Conservation (phyloP, 1,284 basidiomycete genomes). For the Stygiomarasmius scandens region DNA sequence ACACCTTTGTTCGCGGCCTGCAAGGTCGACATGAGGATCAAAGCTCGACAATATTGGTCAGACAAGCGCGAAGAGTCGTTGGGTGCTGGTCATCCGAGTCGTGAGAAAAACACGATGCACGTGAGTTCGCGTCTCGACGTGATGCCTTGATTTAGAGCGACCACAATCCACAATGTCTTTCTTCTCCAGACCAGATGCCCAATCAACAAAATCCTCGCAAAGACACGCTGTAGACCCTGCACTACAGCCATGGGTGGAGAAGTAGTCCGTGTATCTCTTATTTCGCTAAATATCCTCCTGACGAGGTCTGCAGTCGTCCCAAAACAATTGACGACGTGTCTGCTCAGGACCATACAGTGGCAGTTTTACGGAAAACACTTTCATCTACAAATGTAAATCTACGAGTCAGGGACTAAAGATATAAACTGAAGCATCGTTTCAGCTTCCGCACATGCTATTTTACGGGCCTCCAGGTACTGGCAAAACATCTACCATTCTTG, state of each 20-base stretch:
- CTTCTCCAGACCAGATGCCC: slow-evolving; percentile 50
- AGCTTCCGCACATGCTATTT: slow-evolving; percentile 99
- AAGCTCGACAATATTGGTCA: slow-evolving; percentile 15
- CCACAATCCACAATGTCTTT: slow-evolving; percentile 56
- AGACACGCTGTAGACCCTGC: slow-evolving; percentile 57
- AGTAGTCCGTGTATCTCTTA: slow-evolving; percentile 68
- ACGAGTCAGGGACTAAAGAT: background rate
- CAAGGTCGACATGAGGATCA: slow-evolving; percentile 39
- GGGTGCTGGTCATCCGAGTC: slow-evolving; percentile 14
- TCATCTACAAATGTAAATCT: slow-evolving; percentile 84
- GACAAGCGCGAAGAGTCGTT: background rate
- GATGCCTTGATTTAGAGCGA: too few relatives aligned
- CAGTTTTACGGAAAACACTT: slow-evolving; percentile 89
- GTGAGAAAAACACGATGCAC: slow-evolving; percentile 35
- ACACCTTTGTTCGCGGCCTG: slow-evolving; percentile 41
- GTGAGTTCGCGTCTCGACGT: slow-evolving; percentile 40
- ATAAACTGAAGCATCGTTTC: slow-evolving; percentile 4
- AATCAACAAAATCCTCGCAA: slow-evolving; percentile 40
- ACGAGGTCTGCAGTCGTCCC: slow-evolving; percentile 69
- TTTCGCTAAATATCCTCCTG: slow-evolving; percentile 10
- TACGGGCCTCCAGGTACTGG: slow-evolving; percentile 99
- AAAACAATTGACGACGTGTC: slow-evolving; percentile 98
- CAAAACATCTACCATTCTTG: slow-evolving; percentile 98
- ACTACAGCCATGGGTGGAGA: slow-evolving; percentile 96
- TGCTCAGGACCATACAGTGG: slow-evolving; percentile 95